A percentile compares a stretch with the other conserved stretches of the same genome.
Evolutionary conservation across 345 rosid species (phyloP).

Genomic region (Adansonia digitata): DNA sequence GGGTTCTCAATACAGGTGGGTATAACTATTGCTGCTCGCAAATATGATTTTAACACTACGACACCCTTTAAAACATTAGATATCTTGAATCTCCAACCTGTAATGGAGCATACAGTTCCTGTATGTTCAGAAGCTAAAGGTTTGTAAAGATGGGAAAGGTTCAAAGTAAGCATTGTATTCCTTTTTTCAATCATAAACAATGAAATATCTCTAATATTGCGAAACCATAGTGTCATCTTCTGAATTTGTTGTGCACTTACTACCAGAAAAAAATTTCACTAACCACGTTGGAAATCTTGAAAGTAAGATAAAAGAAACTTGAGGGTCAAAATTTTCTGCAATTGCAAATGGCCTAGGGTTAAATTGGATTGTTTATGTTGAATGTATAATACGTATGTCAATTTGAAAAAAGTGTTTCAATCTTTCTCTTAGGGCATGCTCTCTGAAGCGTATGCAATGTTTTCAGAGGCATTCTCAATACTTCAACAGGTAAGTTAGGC

Average conservation of each 20-base stretch:
- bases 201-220: not conserved
- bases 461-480: constrained; percentile 92
- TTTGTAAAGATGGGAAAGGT: constrained; percentile 89
- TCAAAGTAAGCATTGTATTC: constrained; percentile 54
- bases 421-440: constrained; percentile 73
- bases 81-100: constrained; percentile 80
- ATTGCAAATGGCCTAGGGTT: not conserved
- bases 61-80: constrained; percentile 77
- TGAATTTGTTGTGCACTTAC: not conserved
- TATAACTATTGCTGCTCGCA: constrained; percentile 70
- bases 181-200: not conserved
- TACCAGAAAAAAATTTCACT: not conserved
- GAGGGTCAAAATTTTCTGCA: not conserved
- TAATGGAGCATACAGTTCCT: constrained; percentile 93
- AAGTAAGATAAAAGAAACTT: not conserved
- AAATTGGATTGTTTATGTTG: not conserved
- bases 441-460: constrained; percentile 85
- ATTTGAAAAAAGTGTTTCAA: not conserved
- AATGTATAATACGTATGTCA: not conserved
- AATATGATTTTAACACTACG: constrained; percentile 61
- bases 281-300: not conserved
- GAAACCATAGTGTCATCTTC: not conserved
- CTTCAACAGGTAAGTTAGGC: constrained; percentile 75
- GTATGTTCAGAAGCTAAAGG: constrained; percentile 87
- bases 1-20: constrained; percentile 56